These are phyloP conservation scores for Pichia occidentalis DNA, from an alignment of 805 yeast genomes.

Conservation along the genomic window DNA sequence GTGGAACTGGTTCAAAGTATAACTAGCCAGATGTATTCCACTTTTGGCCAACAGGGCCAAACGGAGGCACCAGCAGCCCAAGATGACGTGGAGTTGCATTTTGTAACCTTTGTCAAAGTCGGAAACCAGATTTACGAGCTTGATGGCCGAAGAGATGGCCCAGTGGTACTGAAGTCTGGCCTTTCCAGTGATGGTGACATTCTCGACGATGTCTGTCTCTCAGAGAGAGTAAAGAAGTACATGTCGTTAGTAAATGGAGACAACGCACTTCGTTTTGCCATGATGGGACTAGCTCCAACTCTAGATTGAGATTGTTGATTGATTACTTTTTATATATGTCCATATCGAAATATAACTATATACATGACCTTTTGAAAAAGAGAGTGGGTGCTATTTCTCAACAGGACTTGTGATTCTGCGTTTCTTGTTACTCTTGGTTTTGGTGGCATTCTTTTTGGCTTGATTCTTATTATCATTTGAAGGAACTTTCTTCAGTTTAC, in stretches of 20 bases:
- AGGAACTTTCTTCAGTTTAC: neutral
- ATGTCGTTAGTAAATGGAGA: conserved; percentile 55
- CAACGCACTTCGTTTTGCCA: conserved; percentile 59
- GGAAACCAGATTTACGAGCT: conserved; percentile 64
- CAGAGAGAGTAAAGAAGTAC: conserved; percentile 56
- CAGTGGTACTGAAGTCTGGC: conserved; percentile 43
- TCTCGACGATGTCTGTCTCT: conserved; percentile 44
- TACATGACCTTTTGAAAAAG: neutral
- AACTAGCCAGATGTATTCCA: conserved; percentile 31
- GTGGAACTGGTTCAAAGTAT: conserved; percentile 21
- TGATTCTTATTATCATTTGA: conserved; percentile 1
- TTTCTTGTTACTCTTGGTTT: neutral
- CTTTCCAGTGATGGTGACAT: conserved; percentile 34
- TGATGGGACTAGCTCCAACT: conserved; percentile 68
- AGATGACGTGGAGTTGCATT: conserved; percentile 59
- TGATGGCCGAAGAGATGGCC: conserved; percentile 83
- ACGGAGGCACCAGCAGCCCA: conserved; percentile 61
- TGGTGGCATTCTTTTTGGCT: conserved; percentile 2
- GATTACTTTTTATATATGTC: conserved; percentile 3
- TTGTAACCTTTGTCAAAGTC: conserved; percentile 60
- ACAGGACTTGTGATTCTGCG: neutral
- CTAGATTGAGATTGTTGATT: conserved; percentile 30
- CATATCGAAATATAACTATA: neutral
- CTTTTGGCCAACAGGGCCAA: conserved; percentile 49
- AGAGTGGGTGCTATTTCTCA: neutral